Evolutionary conservation across 2,329 filamentous ascomycete genomes (phyloP).

Genomic region (Chaetothyriales sp.): DNA sequence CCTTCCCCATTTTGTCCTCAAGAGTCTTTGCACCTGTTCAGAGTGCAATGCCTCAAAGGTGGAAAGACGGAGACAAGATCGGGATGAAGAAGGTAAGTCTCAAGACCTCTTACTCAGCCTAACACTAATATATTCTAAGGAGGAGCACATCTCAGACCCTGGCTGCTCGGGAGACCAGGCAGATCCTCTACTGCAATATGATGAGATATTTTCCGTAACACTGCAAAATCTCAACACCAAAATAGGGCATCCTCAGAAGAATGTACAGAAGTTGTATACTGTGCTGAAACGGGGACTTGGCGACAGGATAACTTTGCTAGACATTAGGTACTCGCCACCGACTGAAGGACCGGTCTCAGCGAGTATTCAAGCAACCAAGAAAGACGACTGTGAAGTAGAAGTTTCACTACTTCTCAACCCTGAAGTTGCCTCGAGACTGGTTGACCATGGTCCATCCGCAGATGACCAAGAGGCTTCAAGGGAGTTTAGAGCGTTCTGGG

Average conservation of each 20-base stretch:
- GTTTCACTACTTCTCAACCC: slow-evolving; percentile 62
- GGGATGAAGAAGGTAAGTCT: background rate
- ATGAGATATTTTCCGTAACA: slow-evolving; percentile 34
- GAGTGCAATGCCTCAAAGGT: background rate
- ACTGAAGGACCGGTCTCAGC: slow-evolving; percentile 29
- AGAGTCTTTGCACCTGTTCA: slow-evolving; percentile 44
- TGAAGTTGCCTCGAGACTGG: slow-evolving; percentile 55
- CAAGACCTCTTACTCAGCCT: background rate
- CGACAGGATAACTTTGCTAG: slow-evolving; percentile 57
- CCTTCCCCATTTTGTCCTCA: slow-evolving; percentile 29
- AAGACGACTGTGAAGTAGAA: slow-evolving; percentile 30
- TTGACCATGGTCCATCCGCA: slow-evolving; percentile 77
- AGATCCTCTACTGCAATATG: slow-evolving; percentile 40
- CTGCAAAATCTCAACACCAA: slow-evolving; percentile 2
- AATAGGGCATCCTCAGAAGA: slow-evolving; percentile 12
- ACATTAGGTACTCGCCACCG: slow-evolving; percentile 35
- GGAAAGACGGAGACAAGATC: background rate
- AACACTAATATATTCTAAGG: slow-evolving; percentile 35
- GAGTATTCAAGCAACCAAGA: slow-evolving; percentile 25
- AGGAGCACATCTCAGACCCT: slow-evolving; percentile 67
- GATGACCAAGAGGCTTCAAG: slow-evolving; percentile 74
- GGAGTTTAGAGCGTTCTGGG: slow-evolving; percentile 84
- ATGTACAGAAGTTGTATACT: slow-evolving; percentile 41
- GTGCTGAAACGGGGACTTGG: slow-evolving; percentile 58
- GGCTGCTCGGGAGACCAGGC: slow-evolving; percentile 56